Percentiles rank a stretch among this genome's conserved stretches.
Evolutionary conservation across 2,329 filamentous ascomycete species (phyloP).

Genomic region (Clonostachys sp.): DNA sequence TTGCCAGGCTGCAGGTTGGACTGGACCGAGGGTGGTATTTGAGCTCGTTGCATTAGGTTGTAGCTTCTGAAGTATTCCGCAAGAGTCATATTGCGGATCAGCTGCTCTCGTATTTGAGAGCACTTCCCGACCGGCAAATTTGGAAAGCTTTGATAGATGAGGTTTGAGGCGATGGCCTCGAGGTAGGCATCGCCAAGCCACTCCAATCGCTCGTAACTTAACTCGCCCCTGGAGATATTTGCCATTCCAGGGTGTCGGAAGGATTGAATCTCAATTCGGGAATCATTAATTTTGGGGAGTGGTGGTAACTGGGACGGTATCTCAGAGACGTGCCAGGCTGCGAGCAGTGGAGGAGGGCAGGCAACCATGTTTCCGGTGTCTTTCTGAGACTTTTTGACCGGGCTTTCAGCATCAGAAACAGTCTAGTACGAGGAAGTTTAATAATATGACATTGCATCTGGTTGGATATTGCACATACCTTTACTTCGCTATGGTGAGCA

Average conservation of each 20-base stretch:
- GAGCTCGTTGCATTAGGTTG: constrained; percentile 60
- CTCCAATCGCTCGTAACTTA: constrained; percentile 76
- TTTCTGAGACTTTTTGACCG: too few species aligned
- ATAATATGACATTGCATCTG: too few species aligned
- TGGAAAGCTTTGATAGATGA: constrained; percentile 71
- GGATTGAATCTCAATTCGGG: constrained; percentile 53
- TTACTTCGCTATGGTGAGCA: too few species aligned
- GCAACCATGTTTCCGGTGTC: too few species aligned
- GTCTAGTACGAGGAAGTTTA: too few species aligned
- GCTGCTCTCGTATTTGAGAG: constrained; percentile 70
- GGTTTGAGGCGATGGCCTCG: constrained; percentile 68
- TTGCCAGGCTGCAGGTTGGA: constrained; percentile 14
- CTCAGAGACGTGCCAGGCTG: constrained; percentile 43
- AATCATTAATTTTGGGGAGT: constrained; percentile 57
- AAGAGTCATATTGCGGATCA: constrained; percentile 79
- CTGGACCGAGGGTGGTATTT: constrained; percentile 42
- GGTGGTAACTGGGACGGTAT: constrained; percentile 46
- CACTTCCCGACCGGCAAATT: constrained; percentile 62
- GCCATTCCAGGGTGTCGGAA: constrained; percentile 59
- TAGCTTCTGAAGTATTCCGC: constrained; percentile 67
- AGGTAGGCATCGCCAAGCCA: constrained; percentile 86
- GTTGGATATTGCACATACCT: too few species aligned
- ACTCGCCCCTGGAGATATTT: constrained; percentile 5
- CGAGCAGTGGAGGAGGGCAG: background rate
- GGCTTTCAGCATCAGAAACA: too few species aligned